Conservation (phyloP, 2,329 filamentous ascomycete genomes). For the Emericellopsis atlantica region DNA sequence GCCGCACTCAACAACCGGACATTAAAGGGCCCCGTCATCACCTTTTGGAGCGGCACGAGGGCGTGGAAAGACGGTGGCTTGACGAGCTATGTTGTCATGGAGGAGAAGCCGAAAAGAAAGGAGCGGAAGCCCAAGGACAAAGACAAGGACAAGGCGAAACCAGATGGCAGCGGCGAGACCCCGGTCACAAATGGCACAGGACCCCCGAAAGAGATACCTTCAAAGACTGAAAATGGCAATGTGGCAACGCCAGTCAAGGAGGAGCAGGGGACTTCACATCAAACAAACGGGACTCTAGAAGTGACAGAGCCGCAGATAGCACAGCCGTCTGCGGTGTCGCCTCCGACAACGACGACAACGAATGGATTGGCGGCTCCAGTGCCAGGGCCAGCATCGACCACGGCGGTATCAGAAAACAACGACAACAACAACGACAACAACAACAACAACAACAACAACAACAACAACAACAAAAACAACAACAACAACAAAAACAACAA, state of each 20-base stretch:
- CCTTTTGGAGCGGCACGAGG: constrained; percentile 86
- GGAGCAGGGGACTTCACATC: too few species aligned
- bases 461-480: constrained; percentile 9
- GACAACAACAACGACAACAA: constrained; percentile 8
- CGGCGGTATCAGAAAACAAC: constrained; percentile 4
- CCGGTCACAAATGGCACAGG: neutral
- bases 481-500: constrained; percentile 9
- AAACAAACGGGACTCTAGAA: too few species aligned
- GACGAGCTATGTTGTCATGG: constrained; percentile 29
- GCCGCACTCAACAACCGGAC: constrained; percentile 81
- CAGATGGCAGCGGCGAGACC: neutral
- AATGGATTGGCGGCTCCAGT: constrained; percentile 8
- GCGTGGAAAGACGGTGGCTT: constrained; percentile 58
- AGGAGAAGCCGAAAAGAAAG: constrained; percentile 47
- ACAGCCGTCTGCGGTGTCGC: neutral
- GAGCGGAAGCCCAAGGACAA: constrained; percentile 31
- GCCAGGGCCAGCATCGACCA: constrained; percentile 6
- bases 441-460: constrained; percentile 9
- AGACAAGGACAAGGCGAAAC: constrained; percentile 3
- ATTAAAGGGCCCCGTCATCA: constrained; percentile 78
- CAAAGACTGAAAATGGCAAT: too few species aligned
- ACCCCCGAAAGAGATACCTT: neutral
- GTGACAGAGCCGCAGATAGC: constrained; percentile 1
- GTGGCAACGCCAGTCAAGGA: too few species aligned
- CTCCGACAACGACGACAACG: neutral